Conservation (phyloP, 768 basidiomycete genomes). For the Holtermannia corniformis region DNA sequence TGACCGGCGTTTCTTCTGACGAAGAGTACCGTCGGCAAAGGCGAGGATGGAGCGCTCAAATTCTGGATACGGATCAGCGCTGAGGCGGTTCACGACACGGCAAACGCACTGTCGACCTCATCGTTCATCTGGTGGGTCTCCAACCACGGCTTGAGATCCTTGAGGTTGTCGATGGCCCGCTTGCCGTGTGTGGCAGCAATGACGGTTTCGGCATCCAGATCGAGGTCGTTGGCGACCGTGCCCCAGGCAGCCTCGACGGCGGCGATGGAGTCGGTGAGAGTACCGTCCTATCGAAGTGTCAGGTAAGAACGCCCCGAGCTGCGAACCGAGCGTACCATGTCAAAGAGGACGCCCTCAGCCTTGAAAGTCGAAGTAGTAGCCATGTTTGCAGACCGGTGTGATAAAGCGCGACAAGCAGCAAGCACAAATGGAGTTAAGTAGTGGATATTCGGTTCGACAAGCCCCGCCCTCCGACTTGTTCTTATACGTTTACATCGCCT, state of each 20-base stretch:
- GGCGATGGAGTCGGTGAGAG: conserved; percentile 62
- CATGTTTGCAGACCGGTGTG: no score
- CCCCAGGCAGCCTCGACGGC: conserved; percentile 70
- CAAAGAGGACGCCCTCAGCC: conserved; percentile 31
- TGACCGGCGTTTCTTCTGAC: conserved; percentile 13
- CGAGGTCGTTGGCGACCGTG: conserved; percentile 60
- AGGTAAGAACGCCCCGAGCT: neutral
- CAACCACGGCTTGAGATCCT: conserved; percentile 40
- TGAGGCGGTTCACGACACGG: neutral
- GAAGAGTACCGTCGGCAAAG: conserved; percentile 26
- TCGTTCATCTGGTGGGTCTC: conserved; percentile 17
- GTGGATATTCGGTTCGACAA: no score
- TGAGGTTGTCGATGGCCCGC: conserved; percentile 65
- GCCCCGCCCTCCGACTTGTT: no score
- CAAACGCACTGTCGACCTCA: conserved; percentile 25
- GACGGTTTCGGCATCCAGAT: conserved; percentile 57
- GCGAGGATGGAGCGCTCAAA: conserved; percentile 24
- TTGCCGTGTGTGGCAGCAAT: conserved; percentile 71
- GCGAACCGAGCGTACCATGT: conserved; percentile 19
- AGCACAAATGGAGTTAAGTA: no score
- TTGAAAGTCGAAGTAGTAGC: conserved; percentile 17
- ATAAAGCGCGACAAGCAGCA: no score
- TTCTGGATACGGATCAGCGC: conserved; percentile 1
- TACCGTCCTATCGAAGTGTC: conserved; percentile 35
- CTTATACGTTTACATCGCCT: no score